Evolutionary conservation across 2,329 filamentous ascomycete species (phyloP), one percentile per base, ranked within the genome.

Genomic region (Pleomassaria siparia): DNA sequence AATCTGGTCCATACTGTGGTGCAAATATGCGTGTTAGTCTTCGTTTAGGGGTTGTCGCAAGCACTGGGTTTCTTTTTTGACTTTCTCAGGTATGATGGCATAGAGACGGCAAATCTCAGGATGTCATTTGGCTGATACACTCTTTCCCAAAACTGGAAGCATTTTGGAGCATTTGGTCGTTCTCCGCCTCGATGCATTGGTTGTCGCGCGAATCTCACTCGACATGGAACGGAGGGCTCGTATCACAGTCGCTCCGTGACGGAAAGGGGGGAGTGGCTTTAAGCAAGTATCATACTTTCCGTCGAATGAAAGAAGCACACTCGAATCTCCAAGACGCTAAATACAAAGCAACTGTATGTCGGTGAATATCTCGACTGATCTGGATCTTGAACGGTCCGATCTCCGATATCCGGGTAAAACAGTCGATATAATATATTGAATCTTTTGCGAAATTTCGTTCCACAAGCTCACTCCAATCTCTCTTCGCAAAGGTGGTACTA

Each of bases 351-450:
- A 13, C 6, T 8, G 20, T 12, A 24, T 13, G 10, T 20, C 35
- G 18, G 24, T 6, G n/a, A 16, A 22, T 22, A 6, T 10, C 29
- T 21, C 21, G 25, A 25, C 41, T n/a, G 20, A 37, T 28, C 26
- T 30, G 41, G 46, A 49, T 9, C 20, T 15, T 7, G 33, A 24
- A 6, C 33, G 24, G 46, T 29, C 28, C 20, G 35, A 24, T n/a
- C 25, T 36, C 46, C 49, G 26, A 46, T 47, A 49, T 46, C 49
- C 40, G 40, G 52, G 47, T 52, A 50, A 44, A 49, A 40, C 40
- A 26, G 40, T 16, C n/a, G n/a, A 42, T 44, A 40, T 49, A 53
- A 40, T 51, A 55, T 35, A 37, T 20, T 12, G 24, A 24, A 29
- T 35, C 15, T 12, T 30, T 30, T 26, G 43, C 44, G n/a, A n/a